A percentile compares a stretch with the other conserved stretches of the same genome.
Evolutionary conservation across 192 early-diverging fungal genomes (phyloP).

Genomic region (Anaeromyces robustus): DNA sequence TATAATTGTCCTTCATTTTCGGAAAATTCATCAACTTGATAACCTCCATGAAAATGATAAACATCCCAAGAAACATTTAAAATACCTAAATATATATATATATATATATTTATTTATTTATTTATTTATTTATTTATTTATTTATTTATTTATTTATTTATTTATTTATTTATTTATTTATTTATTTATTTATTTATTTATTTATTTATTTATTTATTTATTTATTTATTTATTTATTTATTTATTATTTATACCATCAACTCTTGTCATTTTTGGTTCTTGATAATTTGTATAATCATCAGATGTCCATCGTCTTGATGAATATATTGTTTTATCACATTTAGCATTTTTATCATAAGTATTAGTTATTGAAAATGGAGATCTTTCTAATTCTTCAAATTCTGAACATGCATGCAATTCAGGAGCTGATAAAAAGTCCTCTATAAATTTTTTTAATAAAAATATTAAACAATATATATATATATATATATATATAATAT

Average conservation of each 20-base stretch:
- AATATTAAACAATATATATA: no score
- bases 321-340: background rate
- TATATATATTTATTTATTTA: no score
- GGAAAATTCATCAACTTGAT: background rate
- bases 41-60: background rate
- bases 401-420: background rate
- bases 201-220: no score
- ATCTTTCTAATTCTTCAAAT: background rate
- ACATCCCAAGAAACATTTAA: background rate
- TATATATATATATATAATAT: no score
- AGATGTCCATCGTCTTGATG: background rate
- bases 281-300: background rate
- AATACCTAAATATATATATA: background rate
- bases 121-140: no score
- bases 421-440: background rate
- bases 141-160: no score
- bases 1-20: background rate
- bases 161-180: no score
- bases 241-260: background rate
- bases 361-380: background rate
- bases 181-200: no score
- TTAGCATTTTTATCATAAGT: background rate
- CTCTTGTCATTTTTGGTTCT: background rate
- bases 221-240: no score
- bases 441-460: no score